Evolutionary conservation across 2,329 filamentous ascomycete species (phyloP), one percentile per base, ranked within the genome.

Genomic region (Penicillium glabrum): DNA sequence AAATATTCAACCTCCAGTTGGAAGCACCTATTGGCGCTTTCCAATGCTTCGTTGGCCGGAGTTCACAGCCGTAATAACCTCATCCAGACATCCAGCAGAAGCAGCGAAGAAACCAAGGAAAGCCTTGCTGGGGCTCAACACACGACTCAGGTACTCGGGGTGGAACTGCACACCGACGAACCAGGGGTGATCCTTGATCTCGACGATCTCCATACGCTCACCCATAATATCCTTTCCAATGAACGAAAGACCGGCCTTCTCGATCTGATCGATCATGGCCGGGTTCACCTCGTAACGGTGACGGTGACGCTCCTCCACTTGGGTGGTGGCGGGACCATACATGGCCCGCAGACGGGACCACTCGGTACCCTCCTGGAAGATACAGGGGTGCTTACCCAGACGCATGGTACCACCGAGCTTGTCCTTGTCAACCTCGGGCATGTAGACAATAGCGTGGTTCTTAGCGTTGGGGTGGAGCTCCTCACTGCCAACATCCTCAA

Each of bases 231-330:
- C 91, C 73, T 91, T 92, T 61, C 89, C 90, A 57, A 93, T 82
- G 69, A 96, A 93, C 43, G 82, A 78, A 31, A 96, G 79, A 0
- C 91, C 92, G 5, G 82, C 85, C 46, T 83, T 76, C 62, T 90
- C 83, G 3, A 96, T 80, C 31, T 77, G 76, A 4, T 88, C 85
- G 51, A 96, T 85, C 68, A 88, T 88, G 11, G 85, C 83, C 0
- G 92, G 91, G 77, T 96, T 96, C 62, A 96, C 90, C 78, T 96
- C 92, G 72, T 96, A 96, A 37, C 91, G 85, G 76, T 96, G 92
- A 58, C 92, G 86, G 74, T 96, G 92, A 50, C 92, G 85, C 79
- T 96, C 92, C 57, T 82, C 76, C 44, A 89, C 82, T 19, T 79
- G 73, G 1, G 76, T 59, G 49, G 68, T 78, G 2, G 78, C 75